phyloP scores from a whole-genome alignment of 1,284 basidiomycete species.

The Abortiporus biennis region DNA sequence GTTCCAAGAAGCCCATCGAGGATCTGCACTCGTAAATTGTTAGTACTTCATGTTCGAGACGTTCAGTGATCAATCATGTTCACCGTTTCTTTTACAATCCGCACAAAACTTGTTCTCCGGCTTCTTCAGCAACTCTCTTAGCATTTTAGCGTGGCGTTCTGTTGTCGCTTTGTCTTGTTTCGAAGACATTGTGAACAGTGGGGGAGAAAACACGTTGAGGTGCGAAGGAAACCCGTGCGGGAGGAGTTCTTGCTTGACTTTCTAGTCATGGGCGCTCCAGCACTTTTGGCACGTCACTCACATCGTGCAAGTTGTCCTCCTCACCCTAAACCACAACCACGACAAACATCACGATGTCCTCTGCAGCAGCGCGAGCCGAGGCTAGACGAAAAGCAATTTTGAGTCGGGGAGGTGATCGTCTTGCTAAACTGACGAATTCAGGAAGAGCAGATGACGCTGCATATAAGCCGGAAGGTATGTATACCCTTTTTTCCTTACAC shows the following conservation, averaged over 20 bases:
- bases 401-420: slow-evolving; percentile 58
- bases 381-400: slow-evolving; percentile 72
- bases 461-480: slow-evolving; percentile 51
- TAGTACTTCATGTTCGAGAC: slow-evolving; percentile 1
- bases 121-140: slow-evolving; percentile 80
- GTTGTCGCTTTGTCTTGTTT: slow-evolving; percentile 80
- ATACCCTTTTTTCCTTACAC: slow-evolving; percentile 2
- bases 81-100: slow-evolving; percentile 91
- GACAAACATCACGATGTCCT: slow-evolving; percentile 23
- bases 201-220: slow-evolving; percentile 7
- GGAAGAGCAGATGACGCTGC: slow-evolving; percentile 66
- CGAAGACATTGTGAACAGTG: slow-evolving; percentile 42
- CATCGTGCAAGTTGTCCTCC: not conserved
- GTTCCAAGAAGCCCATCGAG: slow-evolving; percentile 98
- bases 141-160: slow-evolving; percentile 68
- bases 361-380: slow-evolving; percentile 61
- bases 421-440: slow-evolving; percentile 68
- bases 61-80: slow-evolving; percentile 5
- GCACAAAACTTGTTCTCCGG: slow-evolving; percentile 94
- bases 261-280: not conserved
- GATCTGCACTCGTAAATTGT: slow-evolving; percentile 63
- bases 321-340: slow-evolving; percentile 9
- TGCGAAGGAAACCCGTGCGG: not conserved
- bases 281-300: not conserved
- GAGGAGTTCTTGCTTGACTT: not conserved